Evolutionary conservation across 2,329 filamentous ascomycete species (phyloP), one percentile per base, ranked within the genome.

Genomic region (Stagonosporopsis rhizophila): DNA sequence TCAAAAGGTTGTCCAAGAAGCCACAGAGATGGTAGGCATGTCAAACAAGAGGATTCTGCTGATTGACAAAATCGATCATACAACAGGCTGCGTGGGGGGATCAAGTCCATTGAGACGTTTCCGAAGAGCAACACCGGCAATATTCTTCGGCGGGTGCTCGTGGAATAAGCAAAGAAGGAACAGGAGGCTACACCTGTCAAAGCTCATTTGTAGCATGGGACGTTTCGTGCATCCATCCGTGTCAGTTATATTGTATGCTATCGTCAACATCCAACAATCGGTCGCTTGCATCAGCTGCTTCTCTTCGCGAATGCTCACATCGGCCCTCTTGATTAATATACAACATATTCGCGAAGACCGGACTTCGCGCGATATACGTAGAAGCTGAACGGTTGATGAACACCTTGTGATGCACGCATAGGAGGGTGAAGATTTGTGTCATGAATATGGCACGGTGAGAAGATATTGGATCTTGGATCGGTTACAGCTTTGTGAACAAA

Each of bases 11-110:
- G 19, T 15, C 3, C 12, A 9, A 22, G 37, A 39, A 23, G 37
- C 37, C 12, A 7, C 37, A 4, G 23, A 39, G 9, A 12, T 39
- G 1, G 37, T 39, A 7, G 37, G 37, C 1, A 11, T 39, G 6
- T 15, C 37, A 3, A 20, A 42, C 19, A 45, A 51, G 25, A 38
- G 41, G 6, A 47, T 59, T 9, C 14, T 59, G 25, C 44, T 58
- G 9, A 39, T 58, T 22, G 56, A 45, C n/a, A 39, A 45, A 5
- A 14, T 11, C 46, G 45, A 56, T 23, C 15, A 27, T 76, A 77
- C 62, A 78, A 78, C 62, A 62, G 59, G 51, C 52, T 72, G 30
- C 45, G 56, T 30, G 69, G 69, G 7, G 68, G 68, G 0, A 58
- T 73, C 0, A 54, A 37, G 25, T 71, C 67, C 51, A 47, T 73